Percentiles rank a stretch among this genome's conserved stretches.
Conservation (phyloP, 371 early-diverging fungal species). For the Globomyces sp. region DNA sequence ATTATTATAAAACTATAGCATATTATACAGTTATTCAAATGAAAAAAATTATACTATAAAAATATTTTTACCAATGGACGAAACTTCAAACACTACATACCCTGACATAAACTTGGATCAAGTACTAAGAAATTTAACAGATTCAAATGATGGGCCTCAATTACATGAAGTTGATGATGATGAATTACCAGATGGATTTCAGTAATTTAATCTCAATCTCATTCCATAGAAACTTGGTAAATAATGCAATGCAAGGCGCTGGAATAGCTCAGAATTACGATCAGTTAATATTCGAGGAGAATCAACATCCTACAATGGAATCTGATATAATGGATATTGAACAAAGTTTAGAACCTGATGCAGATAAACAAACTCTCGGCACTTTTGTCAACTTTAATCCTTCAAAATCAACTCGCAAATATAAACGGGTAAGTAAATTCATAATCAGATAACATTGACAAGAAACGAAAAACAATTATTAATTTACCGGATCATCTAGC, state of each 20-base stretch:
- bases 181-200: neutral
- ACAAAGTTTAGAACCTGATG: neutral
- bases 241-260: neutral
- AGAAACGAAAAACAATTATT: neutral
- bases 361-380: neutral
- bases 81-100: too few species aligned
- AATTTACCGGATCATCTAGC: conserved; percentile 1
- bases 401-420: neutral
- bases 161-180: neutral
- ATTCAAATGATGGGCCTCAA: neutral
- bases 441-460: neutral
- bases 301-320: neutral
- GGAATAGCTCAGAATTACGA: neutral
- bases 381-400: conserved; percentile 1
- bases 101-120: neutral
- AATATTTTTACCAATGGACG: too few species aligned
- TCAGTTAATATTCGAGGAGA: conserved; percentile 8
- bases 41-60: too few species aligned
- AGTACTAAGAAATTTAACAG: neutral
- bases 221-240: neutral
- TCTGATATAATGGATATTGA: conserved; percentile 1
- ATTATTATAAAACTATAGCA: too few species aligned
- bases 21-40: too few species aligned
- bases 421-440: neutral
- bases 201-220: neutral